Evolutionary conservation across 1,139 yeast species (phyloP), one percentile per base, ranked within the genome.

Genomic region (Yamadazyma sp.): DNA sequence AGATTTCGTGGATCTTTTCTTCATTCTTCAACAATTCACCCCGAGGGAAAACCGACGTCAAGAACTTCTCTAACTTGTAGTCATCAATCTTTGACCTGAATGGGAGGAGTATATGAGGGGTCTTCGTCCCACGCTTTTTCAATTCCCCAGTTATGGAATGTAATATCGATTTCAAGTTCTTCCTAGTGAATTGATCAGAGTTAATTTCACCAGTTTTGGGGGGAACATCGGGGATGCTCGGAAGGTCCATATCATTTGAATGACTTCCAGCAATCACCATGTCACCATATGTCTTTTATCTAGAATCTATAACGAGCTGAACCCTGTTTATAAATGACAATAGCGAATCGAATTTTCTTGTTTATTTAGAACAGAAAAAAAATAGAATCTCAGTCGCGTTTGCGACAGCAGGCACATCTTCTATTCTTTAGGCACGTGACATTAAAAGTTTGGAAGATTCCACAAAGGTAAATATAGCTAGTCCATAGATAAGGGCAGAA

Each of bases 11-110:
- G 23, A 77, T 56, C 4, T 56, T 55, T 8, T 58, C 57, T 29
- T 64, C 65, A 16, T 70, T 69, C 23, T 45, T 46, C n/a, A 50
- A 29, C 6, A 46, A 15, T 38, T 73, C 72, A 0, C 84, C 84
- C 28, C 66, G 54, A 2, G 84, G 82, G 43, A 83, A 79, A 1
- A 83, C 59, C 8, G 62, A 57, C 31, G 70, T 67, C 28, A 85
- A 57, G 39, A 84, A 79, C 22, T 59, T 54, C 39, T 82, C 73
- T 27, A 85, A 62, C 38, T 75, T 76, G 34, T 66, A 59, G 54
- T 82, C 87, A 43, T 76, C 77, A 39, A 81, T 76, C 47, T 77
- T 76, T 1, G 87, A 82, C 41, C 92, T 61, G 59, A 83, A 84
- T 0, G 92, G 91, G 32, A 85, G 66, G 46, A 84, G 71, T 2